These are phyloP conservation scores for Neurospora intermedia DNA, from an alignment of 495 filamentous ascomycete species.

Conservation along the genomic window DNA sequence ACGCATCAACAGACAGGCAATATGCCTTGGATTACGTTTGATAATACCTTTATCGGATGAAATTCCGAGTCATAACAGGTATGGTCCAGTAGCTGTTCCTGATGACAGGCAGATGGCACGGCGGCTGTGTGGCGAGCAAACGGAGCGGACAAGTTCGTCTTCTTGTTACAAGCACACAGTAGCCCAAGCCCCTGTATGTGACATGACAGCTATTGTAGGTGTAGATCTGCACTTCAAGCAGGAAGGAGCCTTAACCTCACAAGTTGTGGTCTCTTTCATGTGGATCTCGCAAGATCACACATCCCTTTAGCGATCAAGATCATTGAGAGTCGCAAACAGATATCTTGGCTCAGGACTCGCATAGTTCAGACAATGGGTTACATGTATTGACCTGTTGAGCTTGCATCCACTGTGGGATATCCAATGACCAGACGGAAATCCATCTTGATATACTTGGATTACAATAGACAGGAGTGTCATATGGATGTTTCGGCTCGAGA, in stretches of 20 bases:
- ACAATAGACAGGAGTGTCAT: not conserved
- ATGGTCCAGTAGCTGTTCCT: not conserved
- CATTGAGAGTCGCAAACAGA: not conserved
- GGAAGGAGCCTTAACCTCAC: not conserved
- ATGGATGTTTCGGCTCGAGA: not conserved
- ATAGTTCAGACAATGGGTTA: not conserved
- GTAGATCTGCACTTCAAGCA: not conserved
- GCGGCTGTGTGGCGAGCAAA: not conserved
- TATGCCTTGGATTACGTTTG: not conserved
- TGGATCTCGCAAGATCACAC: not conserved
- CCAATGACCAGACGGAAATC: no score
- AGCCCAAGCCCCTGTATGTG: not conserved
- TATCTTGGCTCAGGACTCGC: not conserved
- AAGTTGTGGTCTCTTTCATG: not conserved
- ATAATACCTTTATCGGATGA: not conserved
- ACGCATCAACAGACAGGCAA: not conserved
- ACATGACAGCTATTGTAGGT: not conserved
- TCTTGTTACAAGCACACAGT: not conserved
- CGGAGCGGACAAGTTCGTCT: not conserved
- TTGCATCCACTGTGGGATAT: not conserved
- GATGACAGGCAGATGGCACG: not conserved
- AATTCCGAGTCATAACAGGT: not conserved
- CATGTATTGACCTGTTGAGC: not conserved
- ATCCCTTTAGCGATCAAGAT: not conserved
- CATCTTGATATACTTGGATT: not conserved